phyloP scores from a whole-genome alignment of 1,284 basidiomycete genomes.

The Malassezia vespertilionis region DNA sequence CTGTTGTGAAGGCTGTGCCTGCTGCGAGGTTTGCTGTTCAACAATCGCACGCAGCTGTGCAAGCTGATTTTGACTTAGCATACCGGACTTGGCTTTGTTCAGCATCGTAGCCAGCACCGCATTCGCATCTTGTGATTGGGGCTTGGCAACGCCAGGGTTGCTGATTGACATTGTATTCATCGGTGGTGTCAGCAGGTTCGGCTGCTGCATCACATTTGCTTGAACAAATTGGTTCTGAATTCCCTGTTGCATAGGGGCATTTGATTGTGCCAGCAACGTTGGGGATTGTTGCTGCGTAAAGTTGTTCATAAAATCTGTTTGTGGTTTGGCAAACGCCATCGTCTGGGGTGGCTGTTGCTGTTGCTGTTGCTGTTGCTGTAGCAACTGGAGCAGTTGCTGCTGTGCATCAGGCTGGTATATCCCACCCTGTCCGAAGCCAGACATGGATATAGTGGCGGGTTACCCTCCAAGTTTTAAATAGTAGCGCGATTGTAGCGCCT shows the following conservation, averaged over 20 bases:
- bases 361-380: constrained; percentile 25
- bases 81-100: constrained; percentile 20
- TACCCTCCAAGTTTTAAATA: too few species aligned
- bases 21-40: constrained; percentile 15
- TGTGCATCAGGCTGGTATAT: constrained; percentile 4
- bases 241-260: neutral
- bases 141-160: neutral
- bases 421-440: constrained; percentile 1
- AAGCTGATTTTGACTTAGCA: constrained; percentile 28
- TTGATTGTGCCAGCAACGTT: constrained; percentile 12
- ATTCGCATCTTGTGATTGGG: constrained; percentile 1
- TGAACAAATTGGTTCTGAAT: neutral
- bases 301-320: constrained; percentile 17
- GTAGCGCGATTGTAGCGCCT: too few species aligned
- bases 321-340: constrained; percentile 10
- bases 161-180: neutral
- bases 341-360: constrained; percentile 15
- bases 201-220: neutral
- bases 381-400: constrained; percentile 24
- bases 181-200: neutral
- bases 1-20: too few species aligned
- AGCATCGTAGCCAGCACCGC: constrained; percentile 7
- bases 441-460: too few species aligned
- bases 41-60: constrained; percentile 28
- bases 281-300: constrained; percentile 17